Evolutionary conservation across 257 asterid genomes (phyloP), one percentile per base, ranked within the genome.

Genomic region (Dorcoceras hygrometricum): DNA sequence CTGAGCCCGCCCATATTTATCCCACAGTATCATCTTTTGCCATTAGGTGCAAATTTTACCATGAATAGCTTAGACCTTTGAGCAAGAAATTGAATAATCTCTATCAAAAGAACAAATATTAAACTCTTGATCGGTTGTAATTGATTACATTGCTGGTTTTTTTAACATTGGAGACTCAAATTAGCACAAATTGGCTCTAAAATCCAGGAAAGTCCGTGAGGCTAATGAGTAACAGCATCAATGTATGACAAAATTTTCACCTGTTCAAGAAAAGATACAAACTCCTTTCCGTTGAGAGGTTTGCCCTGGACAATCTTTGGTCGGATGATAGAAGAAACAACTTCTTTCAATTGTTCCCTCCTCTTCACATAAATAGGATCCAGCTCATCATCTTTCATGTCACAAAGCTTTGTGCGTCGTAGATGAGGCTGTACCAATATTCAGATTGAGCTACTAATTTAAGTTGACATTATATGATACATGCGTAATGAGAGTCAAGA

Each of bases 231-330:
- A 43, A 43, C 20, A 43, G 7, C 53, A 43, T 43, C 32, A 61
- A 70, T 53, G 60, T 71, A 65, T 57, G 23, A 72, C 73, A 80
- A 62, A 72, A 67, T 34, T 43, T 23, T 72, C 73, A 94, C 99
- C 99, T 94, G 95, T 81, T 84, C 87, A 77, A 94, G 69, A 68
- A 94, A 94, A 31, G 89, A 70, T 59, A 94, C 95, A 19, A 94
- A 94, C 75, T 90, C 96, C 84, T 88, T 94, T 53, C 99, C 99
- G 0, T 82, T 87, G 76, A 90, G 89, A 66, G 85, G 50, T 87
- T 90, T 94, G 11, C 99, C 99, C 87, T 90, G 99, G 63, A 94
- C 99, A 80, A 94, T 89, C 91, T 90, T 94, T 61, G 99, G 99
- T 59, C 77, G 95, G 53, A 88, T 84, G 39, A 87, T 76, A 14